These are phyloP conservation scores for Leccinum imitatum DNA, from an alignment of 768 basidiomycete genomes.

Conservation along the genomic window DNA sequence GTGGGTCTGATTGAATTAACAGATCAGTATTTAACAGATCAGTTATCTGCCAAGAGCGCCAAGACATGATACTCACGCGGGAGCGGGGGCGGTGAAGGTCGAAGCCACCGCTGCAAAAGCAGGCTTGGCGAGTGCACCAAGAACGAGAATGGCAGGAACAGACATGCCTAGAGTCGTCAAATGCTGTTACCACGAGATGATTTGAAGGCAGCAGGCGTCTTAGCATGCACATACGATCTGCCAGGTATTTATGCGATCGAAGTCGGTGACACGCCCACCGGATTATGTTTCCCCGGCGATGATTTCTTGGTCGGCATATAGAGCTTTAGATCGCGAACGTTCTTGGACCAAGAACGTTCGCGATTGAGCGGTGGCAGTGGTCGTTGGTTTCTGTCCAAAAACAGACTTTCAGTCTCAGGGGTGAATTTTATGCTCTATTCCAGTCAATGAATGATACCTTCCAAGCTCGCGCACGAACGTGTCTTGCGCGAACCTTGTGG, in stretches of 20 bases:
- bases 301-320: background rate
- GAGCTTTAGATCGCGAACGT: background rate
- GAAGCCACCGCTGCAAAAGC: conserved; percentile 19
- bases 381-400: background rate
- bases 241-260: conserved; percentile 9
- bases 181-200: background rate
- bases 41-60: background rate
- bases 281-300: background rate
- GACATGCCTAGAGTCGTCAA: conserved; percentile 7
- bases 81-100: conserved; percentile 23
- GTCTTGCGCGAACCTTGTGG: conserved; percentile 1
- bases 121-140: conserved; percentile 15
- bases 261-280: background rate
- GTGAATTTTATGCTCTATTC: background rate
- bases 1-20: conserved; percentile 16
- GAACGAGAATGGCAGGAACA: conserved; percentile 10
- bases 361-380: background rate
- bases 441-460: background rate
- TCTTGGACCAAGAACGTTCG: background rate
- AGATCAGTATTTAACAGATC: conserved; percentile 5
- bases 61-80: conserved; percentile 18
- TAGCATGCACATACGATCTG: background rate
- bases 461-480: conserved; percentile 10
- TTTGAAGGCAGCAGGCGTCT: background rate
- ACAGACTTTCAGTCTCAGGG: background rate